A percentile compares a stretch with the other conserved stretches of the same genome.
phyloP scores from a whole-genome alignment of 768 basidiomycete genomes.

The Inosperma sp. region DNA sequence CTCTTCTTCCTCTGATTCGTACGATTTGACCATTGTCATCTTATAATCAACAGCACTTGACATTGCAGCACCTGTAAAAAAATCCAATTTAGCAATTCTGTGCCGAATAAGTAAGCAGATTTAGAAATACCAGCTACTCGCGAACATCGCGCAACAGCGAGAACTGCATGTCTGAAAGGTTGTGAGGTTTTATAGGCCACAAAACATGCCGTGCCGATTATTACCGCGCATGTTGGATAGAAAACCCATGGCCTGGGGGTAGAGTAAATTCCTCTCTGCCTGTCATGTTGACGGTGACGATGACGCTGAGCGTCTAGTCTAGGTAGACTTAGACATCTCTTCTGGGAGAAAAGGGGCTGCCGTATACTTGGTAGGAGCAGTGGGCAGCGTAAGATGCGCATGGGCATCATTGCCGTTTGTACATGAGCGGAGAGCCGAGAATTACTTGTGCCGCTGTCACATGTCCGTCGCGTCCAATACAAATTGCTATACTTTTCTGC shows the following conservation, averaged over 20 bases:
- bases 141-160: slow-evolving; percentile 76
- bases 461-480: too few relatives aligned
- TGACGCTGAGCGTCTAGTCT: background rate
- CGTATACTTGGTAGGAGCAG: background rate
- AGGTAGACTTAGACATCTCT: background rate
- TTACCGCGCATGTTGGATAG: slow-evolving; percentile 34
- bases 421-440: background rate
- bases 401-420: background rate
- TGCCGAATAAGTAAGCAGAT: slow-evolving; percentile 6
- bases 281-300: slow-evolving; percentile 1
- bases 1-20: slow-evolving; percentile 47
- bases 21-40: slow-evolving; percentile 51
- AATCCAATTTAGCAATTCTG: too few relatives aligned
- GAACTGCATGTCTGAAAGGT: slow-evolving; percentile 67
- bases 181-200: slow-evolving; percentile 64
- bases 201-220: slow-evolving; percentile 34
- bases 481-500: too few relatives aligned
- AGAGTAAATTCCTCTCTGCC: background rate
- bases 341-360: background rate
- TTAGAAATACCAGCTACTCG: slow-evolving; percentile 55
- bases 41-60: slow-evolving; percentile 70
- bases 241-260: slow-evolving; percentile 29
- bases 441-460: too few relatives aligned
- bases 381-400: background rate
- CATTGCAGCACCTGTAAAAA: slow-evolving; percentile 52